Percentiles rank a stretch among this genome's conserved stretches.
These are phyloP conservation scores for Jacaranda mimosifolia DNA, from an alignment of 257 asterid genomes.

Conservation along the genomic window DNA sequence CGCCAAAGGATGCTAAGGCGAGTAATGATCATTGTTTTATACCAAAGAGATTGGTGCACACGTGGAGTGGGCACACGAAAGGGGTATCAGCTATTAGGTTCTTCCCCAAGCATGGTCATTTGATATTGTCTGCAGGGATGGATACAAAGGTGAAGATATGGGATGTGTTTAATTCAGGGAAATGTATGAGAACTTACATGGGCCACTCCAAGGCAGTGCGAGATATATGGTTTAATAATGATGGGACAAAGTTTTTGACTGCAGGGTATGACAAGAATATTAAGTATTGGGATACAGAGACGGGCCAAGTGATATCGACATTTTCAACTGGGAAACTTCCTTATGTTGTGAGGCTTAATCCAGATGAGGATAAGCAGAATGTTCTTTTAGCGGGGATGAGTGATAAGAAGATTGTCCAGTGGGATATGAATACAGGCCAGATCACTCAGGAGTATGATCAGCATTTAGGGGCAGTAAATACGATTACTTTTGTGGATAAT, in stretches of 20 bases:
- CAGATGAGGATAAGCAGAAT: slow-evolving; percentile 98
- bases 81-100: slow-evolving; percentile 97
- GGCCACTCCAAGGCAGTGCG: slow-evolving; percentile 93
- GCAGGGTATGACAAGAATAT: slow-evolving; percentile 95
- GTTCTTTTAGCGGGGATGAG: slow-evolving; percentile 97
- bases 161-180: slow-evolving; percentile 91
- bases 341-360: slow-evolving; percentile 92
- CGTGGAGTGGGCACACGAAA: slow-evolving; percentile 97
- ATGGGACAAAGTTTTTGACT: slow-evolving; percentile 88
- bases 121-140: slow-evolving; percentile 95
- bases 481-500: slow-evolving; percentile 93
- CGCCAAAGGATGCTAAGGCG: slow-evolving; percentile 96
- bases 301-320: slow-evolving; percentile 93
- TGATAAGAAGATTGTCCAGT: slow-evolving; percentile 97
- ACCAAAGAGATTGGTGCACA: slow-evolving; percentile 93
- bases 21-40: slow-evolving; percentile 94
- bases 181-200: slow-evolving; percentile 98
- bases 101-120: slow-evolving; percentile 91
- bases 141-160: slow-evolving; percentile 96
- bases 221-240: slow-evolving; percentile 91
- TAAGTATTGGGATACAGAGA: slow-evolving; percentile 99
- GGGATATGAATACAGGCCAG: slow-evolving; percentile 96
- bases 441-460: slow-evolving; percentile 98
- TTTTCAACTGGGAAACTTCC: slow-evolving; percentile 92
- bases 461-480: slow-evolving; percentile 97